Evolutionary conservation across 768 basidiomycete species (phyloP).

Genomic region (Boletellus sp.): DNA sequence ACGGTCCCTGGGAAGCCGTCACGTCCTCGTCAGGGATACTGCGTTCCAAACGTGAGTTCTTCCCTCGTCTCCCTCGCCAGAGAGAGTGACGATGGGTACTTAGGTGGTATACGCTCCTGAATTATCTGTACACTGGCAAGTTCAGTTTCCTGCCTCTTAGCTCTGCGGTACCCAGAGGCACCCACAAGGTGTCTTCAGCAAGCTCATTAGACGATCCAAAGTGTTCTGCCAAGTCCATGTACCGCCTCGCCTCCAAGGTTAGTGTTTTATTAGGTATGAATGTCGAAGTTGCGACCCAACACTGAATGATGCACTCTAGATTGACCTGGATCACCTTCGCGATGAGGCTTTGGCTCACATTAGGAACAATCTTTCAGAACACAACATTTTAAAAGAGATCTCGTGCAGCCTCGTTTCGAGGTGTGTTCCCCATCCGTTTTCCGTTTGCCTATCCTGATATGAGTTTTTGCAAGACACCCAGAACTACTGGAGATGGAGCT

Average conservation of each 20-base stretch:
- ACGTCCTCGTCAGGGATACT: constrained; percentile 25
- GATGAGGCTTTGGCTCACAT: constrained; percentile 19
- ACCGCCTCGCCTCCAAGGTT: constrained; percentile 40
- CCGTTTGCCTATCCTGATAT: neutral
- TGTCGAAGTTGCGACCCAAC: neutral
- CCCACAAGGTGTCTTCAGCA: neutral
- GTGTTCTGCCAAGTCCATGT: constrained; percentile 46
- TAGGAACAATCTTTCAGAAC: constrained; percentile 13
- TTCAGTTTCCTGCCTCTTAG: constrained; percentile 32
- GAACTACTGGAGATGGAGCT: constrained; percentile 24
- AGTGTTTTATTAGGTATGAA: neutral
- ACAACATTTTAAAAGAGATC: constrained; percentile 26
- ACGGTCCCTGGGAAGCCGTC: constrained; percentile 19
- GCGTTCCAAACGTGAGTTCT: constrained; percentile 28
- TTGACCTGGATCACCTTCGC: constrained; percentile 18
- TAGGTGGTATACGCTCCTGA: constrained; percentile 39
- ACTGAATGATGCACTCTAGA: constrained; percentile 1
- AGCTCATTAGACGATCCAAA: neutral
- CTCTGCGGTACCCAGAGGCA: constrained; percentile 8
- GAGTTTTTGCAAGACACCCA: constrained; percentile 6
- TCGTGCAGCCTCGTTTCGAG: constrained; percentile 15
- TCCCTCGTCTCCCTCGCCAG: neutral
- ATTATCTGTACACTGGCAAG: constrained; percentile 38
- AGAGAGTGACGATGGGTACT: neutral
- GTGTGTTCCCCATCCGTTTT: constrained; percentile 5